phyloP scores from a whole-genome alignment of 208 protist genomes.

The Endotrypanum monterogeii region DNA sequence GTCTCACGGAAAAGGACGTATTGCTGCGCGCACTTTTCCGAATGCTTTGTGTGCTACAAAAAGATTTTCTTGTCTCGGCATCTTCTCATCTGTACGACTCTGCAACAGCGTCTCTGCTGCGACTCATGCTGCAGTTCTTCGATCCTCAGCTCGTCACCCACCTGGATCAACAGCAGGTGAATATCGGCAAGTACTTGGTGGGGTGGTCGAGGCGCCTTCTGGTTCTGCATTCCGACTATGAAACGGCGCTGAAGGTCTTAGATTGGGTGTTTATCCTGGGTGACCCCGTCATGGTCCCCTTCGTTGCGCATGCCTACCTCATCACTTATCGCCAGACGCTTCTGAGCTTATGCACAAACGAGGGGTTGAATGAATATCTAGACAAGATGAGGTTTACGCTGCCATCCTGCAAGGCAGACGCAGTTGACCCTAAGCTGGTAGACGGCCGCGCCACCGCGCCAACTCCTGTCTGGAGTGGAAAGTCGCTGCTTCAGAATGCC shows the following conservation, averaged over 20 bases:
- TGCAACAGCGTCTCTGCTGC: slow-evolving; percentile 41
- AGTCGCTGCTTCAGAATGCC: slow-evolving; percentile 76
- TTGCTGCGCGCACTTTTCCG: slow-evolving; percentile 26
- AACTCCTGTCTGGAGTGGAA: slow-evolving; percentile 57
- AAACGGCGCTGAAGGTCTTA: slow-evolving; percentile 51
- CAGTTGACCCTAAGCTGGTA: slow-evolving; percentile 44
- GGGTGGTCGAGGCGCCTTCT: slow-evolving; percentile 66
- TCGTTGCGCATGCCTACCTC: slow-evolving; percentile 68
- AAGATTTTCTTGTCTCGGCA: slow-evolving; percentile 45
- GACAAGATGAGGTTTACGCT: slow-evolving; percentile 37
- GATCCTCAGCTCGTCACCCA: slow-evolving; percentile 80
- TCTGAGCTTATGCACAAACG: slow-evolving; percentile 36
- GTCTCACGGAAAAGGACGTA: slow-evolving; percentile 12
- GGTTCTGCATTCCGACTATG: slow-evolving; percentile 40
- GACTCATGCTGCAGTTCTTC: slow-evolving; percentile 92
- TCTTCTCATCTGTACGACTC: slow-evolving; percentile 48
- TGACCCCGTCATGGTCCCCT: slow-evolving; percentile 73
- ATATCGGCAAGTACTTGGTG: slow-evolving; percentile 56
- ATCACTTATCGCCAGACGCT: slow-evolving; percentile 57
- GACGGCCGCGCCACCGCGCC: slow-evolving; percentile 57
- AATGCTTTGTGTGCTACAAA: slow-evolving; percentile 29
- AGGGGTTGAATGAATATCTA: slow-evolving; percentile 36
- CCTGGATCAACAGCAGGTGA: slow-evolving; percentile 76
- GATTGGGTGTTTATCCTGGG: slow-evolving; percentile 81
- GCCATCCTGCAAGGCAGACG: slow-evolving; percentile 34